Base-by-base conservation (phyloP, 2,329 filamentous ascomycete genomes). In the Dactylella cylindrospora region DNA sequence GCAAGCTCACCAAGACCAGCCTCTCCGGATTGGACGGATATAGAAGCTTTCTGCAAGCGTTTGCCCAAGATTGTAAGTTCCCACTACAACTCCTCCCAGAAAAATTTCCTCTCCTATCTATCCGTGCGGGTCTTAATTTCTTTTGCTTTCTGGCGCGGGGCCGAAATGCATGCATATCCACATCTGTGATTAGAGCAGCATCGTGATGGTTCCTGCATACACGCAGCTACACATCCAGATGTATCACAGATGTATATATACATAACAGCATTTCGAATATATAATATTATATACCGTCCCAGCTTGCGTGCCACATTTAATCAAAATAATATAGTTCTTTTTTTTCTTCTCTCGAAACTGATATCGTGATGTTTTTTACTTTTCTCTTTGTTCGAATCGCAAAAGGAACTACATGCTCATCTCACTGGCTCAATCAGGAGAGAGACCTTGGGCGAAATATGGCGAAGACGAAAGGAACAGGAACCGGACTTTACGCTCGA, bases 381-480 rank as follows among this genome's bases (percentile, higher is more conserved):
- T 17, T 54, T 62, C 44, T 51, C 39, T 54, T 47, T 44, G 36
- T 40, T 23, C 33, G 33, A 29, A 13, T 39, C 50, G 17, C 44
- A 54, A 40, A 62, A 68, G 67, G 67, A 90, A 84, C 79, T 91
- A 47, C 88, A 93, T 69, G 87, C 88, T 64, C 87, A 93, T 72
- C 78, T 93, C 36, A 87, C 83, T 32, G 87, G 88, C 47, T 89
- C 85, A 71, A 88, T 93, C 71, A 85, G 81, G 70, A 81, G 84
- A 25, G 74, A 81, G 68, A 84, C 81, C 62, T 80, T 93, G 1
- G 86, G 89, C 70, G 79, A 87, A 29, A 82, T 91, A 70, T 93
- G 88, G 86, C 67, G 74, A 40, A 71, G 72, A 50, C 86, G 84
- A 70, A 81, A 79, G 57, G 73, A 74, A 2, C 68, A 70, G 15